These are phyloP conservation scores for Amphirosellinia nigrospora DNA, from an alignment of 495 filamentous ascomycete species.

Conservation along the genomic window DNA sequence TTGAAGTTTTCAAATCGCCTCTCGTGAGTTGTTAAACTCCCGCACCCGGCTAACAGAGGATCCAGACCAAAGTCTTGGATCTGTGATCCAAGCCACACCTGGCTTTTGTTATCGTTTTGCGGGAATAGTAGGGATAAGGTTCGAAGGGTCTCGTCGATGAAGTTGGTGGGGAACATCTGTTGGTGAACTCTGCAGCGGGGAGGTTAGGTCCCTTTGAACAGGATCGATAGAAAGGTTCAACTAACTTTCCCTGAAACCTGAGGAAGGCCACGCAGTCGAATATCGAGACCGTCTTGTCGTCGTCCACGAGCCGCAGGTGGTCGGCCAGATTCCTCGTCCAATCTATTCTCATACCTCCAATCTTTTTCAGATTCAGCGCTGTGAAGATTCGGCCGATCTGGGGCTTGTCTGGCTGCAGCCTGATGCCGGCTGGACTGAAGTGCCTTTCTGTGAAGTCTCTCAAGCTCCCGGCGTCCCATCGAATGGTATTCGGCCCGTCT, in stretches of 20 bases:
- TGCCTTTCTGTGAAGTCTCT: slow-evolving; percentile 18
- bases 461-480: slow-evolving; percentile 29
- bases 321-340: slow-evolving; percentile 54
- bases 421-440: background rate
- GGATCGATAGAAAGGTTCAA: background rate
- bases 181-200: slow-evolving; percentile 15
- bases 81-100: slow-evolving; percentile 40
- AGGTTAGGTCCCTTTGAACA: background rate
- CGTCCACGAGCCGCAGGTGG: slow-evolving; percentile 50
- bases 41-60: slow-evolving; percentile 28
- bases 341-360: slow-evolving; percentile 47
- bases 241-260: slow-evolving; percentile 33
- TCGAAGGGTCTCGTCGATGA: slow-evolving; percentile 54
- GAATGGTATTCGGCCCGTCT: slow-evolving; percentile 13
- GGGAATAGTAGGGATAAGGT: slow-evolving; percentile 57
- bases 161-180: slow-evolving; percentile 37
- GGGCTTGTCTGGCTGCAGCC: slow-evolving; percentile 20
- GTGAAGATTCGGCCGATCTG: slow-evolving; percentile 39
- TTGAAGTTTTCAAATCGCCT: slow-evolving; percentile 53
- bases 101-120: slow-evolving; percentile 32
- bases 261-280: slow-evolving; percentile 54
- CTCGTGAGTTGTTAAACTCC: slow-evolving; percentile 39
- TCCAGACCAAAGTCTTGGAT: slow-evolving; percentile 36
- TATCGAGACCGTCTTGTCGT: slow-evolving; percentile 47
- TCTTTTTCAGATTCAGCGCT: slow-evolving; percentile 37